Evolutionary conservation across 2,329 filamentous ascomycete genomes (phyloP), one percentile per base, ranked within the genome.

Genomic region (Fragosphaeria purpurea): DNA sequence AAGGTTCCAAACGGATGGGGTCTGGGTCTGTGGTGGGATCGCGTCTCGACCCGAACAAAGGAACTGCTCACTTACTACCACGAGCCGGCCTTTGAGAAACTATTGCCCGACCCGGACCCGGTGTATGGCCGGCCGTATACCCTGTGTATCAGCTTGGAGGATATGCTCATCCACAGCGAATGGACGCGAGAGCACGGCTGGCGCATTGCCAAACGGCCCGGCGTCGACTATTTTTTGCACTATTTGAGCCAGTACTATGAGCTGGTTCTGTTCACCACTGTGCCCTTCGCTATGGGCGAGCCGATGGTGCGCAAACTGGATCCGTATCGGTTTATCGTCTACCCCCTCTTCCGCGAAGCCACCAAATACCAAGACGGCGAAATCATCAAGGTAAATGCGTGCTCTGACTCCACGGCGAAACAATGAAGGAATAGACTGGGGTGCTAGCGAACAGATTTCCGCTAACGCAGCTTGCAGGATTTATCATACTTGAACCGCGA

Each of bases 231-330:
- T 72, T 98, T 98, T 72, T 72, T 98, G 56, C 87, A 88, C 63
- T 98, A 98, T 67, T 78, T 98, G 46, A 91, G 87, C 69, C 90
- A 96, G 67, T 97, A 98, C 76, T 98, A 96, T 65, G 93, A 98
- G 68, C 76, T 98, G 50, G 93, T 97, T 48, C 81, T 98, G 57
- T 98, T 97, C 72, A 98, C 93, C 35, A 87, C 80, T 40, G 84
- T 93, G 44, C 89, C 91, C 1, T 88, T 83, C 62, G 83, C 82
- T 62, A 85, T 88, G 64, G 91, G 83, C 33, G 89, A 96, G 59
- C 88, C 88, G 31, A 78, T 98, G 47, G 80, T 96, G 58, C 83
- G 88, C 62, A 98, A 98, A 70, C 75, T 98, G 53, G 93, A 98
- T 64, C 93, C 91, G 38, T 97, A 86, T 75, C 87, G 85, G 61